A percentile compares a stretch with the other conserved stretches of the same genome.
phyloP scores from a whole-genome alignment of 257 asterid genomes.

The Nicotiana benthamiana region DNA sequence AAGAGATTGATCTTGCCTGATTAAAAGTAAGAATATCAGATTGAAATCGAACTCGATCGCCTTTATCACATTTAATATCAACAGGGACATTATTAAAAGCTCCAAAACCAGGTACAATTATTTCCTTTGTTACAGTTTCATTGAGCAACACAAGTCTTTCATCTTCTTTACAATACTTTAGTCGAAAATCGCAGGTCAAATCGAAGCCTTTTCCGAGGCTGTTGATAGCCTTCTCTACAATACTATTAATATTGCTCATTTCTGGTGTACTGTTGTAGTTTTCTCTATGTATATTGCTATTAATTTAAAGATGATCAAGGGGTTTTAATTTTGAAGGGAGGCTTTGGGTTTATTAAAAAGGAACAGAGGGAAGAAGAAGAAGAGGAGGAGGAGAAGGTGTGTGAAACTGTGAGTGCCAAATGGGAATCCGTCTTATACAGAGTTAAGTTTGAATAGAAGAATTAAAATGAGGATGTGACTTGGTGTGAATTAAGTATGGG shows the following conservation, averaged over 20 bases:
- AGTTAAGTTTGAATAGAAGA: slow-evolving; percentile 5
- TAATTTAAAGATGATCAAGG: not conserved
- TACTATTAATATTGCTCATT: slow-evolving; percentile 16
- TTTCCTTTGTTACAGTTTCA: slow-evolving; percentile 35
- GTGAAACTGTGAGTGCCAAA: not conserved
- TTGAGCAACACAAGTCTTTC: slow-evolving; percentile 46
- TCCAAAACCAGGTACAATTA: slow-evolving; percentile 65
- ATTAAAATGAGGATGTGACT: slow-evolving; percentile 2
- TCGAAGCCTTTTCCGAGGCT: slow-evolving; percentile 92
- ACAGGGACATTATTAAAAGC: slow-evolving; percentile 33
- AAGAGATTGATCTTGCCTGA: slow-evolving; percentile 35
- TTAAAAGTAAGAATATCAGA: slow-evolving; percentile 74
- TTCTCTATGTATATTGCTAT: not conserved
- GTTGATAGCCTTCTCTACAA: slow-evolving; percentile 49
- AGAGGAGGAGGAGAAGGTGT: not conserved
- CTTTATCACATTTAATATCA: slow-evolving; percentile 79
- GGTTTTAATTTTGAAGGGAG: not conserved
- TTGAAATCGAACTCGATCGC: slow-evolving; percentile 75
- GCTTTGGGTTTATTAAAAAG: no score
- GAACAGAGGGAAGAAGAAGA: no score
- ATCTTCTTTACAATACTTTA: slow-evolving; percentile 79
- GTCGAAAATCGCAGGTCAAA: slow-evolving; percentile 58
- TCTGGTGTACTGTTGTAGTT: no score
- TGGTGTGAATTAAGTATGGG: not conserved
- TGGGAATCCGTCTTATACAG: not conserved